These are phyloP conservation scores for Capsicum baccatum DNA, from an alignment of 257 asterid genomes.

Conservation along the genomic window DNA sequence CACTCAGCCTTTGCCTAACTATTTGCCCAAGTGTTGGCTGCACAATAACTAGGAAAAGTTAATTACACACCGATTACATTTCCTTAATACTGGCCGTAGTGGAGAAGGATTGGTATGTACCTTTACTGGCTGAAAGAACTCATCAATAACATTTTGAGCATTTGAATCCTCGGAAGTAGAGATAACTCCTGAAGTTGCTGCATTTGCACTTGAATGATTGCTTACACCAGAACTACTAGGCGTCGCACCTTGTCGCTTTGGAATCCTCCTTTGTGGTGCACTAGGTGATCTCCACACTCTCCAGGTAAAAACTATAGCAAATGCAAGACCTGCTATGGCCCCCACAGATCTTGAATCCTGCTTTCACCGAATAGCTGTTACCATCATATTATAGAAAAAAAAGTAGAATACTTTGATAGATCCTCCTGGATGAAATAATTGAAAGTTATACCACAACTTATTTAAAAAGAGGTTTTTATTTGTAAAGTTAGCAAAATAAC, in stretches of 20 bases:
- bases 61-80: not conserved
- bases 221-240: slow-evolving; percentile 61
- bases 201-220: slow-evolving; percentile 47
- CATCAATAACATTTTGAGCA: slow-evolving; percentile 75
- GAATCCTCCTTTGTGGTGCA: slow-evolving; percentile 67
- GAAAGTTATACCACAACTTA: not conserved
- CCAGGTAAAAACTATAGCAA: slow-evolving; percentile 90
- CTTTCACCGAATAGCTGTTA: slow-evolving; percentile 24
- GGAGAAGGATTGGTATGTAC: slow-evolving; percentile 39
- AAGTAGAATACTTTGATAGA: not conserved
- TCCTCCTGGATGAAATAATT: not conserved
- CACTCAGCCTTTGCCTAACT: slow-evolving; percentile 81
- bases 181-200: slow-evolving; percentile 45
- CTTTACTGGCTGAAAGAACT: slow-evolving; percentile 82
- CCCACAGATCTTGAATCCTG: slow-evolving; percentile 88
- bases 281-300: slow-evolving; percentile 75
- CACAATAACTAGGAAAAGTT: slow-evolving; percentile 27
- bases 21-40: slow-evolving; percentile 90
- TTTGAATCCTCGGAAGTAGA: slow-evolving; percentile 60
- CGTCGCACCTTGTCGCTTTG: slow-evolving; percentile 62
- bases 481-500: not conserved
- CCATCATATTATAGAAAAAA: slow-evolving; percentile 15
- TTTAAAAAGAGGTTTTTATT: not conserved
- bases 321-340: slow-evolving; percentile 85
- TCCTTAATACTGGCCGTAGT: not conserved